Percentiles rank a stretch among this genome's conserved stretches.
Evolutionary conservation across 768 basidiomycete genomes (phyloP).

Genomic region (Rhodosporidiobolus sp.): DNA sequence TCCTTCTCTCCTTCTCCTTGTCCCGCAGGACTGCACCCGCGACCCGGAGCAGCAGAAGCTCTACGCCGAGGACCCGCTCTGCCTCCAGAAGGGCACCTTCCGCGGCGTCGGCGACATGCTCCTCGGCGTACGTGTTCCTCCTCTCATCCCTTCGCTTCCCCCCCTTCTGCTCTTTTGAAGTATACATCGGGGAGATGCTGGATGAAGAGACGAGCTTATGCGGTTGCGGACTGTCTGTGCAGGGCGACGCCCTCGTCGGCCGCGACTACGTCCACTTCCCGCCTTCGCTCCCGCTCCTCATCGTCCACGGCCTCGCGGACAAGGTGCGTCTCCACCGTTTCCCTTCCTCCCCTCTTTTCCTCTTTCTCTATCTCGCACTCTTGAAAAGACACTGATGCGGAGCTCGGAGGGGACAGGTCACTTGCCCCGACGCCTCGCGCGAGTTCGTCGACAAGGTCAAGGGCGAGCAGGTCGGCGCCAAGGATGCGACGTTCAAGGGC

Average conservation of each 20-base stretch:
- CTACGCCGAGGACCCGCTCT: slow-evolving; percentile 42
- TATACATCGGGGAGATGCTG: too few relatives aligned
- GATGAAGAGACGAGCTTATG: too few relatives aligned
- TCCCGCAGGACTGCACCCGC: slow-evolving; percentile 29
- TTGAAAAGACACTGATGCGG: background rate
- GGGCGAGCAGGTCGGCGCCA: slow-evolving; percentile 6
- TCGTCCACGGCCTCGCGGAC: slow-evolving; percentile 42
- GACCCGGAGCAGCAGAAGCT: slow-evolving; percentile 22
- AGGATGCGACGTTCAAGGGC: slow-evolving; percentile 17
- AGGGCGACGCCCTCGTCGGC: slow-evolving; percentile 29
- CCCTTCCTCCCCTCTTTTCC: background rate
- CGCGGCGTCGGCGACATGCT: slow-evolving; percentile 38
- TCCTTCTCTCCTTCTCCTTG: too few relatives aligned
- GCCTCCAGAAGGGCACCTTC: slow-evolving; percentile 35
- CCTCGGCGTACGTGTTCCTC: slow-evolving; percentile 20
- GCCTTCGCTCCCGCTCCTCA: slow-evolving; percentile 26
- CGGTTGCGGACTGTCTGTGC: too few relatives aligned
- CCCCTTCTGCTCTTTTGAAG: background rate
- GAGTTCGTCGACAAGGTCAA: slow-evolving; percentile 35
- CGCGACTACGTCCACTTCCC: slow-evolving; percentile 33
- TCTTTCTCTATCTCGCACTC: background rate
- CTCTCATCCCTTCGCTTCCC: background rate
- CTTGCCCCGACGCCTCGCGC: slow-evolving; percentile 3
- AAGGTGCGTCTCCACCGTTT: slow-evolving; percentile 3
- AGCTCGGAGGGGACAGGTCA: slow-evolving; percentile 1